These are phyloP conservation scores for Takashimella koratensis DNA, from an alignment of 1,284 basidiomycete genomes.

Conservation along the genomic window DNA sequence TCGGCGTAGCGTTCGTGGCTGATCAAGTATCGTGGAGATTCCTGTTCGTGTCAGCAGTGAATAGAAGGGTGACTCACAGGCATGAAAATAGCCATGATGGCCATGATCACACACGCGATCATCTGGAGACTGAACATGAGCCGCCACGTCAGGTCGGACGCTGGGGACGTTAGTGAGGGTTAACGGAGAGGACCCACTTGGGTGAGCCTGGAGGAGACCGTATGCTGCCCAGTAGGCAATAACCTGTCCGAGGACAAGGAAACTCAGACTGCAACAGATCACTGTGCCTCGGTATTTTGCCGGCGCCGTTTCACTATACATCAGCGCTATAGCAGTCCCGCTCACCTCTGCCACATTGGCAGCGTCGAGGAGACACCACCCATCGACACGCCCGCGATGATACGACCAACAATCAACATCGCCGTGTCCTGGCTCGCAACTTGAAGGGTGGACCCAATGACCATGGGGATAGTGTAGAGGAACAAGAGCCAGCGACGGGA, in stretches of 20 bases:
- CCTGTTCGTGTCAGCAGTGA: too few species aligned
- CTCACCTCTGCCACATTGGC: constrained; percentile 1
- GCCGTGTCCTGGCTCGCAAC: neutral
- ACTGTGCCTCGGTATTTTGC: neutral
- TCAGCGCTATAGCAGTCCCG: neutral
- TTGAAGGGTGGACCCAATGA: neutral
- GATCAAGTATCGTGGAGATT: too few species aligned
- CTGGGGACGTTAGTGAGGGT: too few species aligned
- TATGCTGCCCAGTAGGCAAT: neutral
- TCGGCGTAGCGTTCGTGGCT: too few species aligned
- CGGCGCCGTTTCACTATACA: neutral
- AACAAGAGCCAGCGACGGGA: neutral
- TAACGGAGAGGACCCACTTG: too few species aligned
- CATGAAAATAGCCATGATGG: too few species aligned
- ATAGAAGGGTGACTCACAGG: too few species aligned
- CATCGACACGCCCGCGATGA: neutral
- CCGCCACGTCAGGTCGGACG: too few species aligned
- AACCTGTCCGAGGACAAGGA: neutral
- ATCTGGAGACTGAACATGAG: too few species aligned
- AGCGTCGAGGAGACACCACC: constrained; percentile 1
- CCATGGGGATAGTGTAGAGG: neutral
- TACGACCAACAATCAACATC: neutral
- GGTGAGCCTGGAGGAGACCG: too few species aligned
- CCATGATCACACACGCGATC: too few species aligned
- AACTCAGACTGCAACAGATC: neutral